Evolutionary conservation across 352 stramenopile genomes (phyloP), one percentile per base, ranked within the genome.

Genomic region (Phytophthora melonis): DNA sequence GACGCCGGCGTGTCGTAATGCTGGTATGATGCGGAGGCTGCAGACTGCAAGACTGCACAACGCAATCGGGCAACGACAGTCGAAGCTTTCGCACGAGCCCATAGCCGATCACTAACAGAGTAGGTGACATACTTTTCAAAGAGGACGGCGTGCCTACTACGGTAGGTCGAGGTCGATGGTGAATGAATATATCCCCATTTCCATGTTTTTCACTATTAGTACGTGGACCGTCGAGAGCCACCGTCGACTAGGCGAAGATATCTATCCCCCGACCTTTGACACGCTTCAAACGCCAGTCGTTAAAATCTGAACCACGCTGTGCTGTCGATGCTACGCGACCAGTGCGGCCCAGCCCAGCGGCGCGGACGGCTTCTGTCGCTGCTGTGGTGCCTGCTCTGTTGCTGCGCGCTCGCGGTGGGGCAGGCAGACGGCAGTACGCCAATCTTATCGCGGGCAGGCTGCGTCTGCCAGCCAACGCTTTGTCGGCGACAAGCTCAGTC

Each of bases 401-500:
- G n/a, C n/a, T 61, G 23, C 27, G 19, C 14, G 19, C 47, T 54
- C 10, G 47, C 19, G 19, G 14, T 27, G 25, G 41, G 5, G n/a
- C 59, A 58, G 36, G 14, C 53, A 25, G 27, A 36, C 14, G 49
- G n/a, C 59, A 45, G 58, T 19, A 47, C 68, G 19, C 63, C 57
- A 23, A 49, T 66, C 14, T 11, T 79, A 27, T 84, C 79, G 13
- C 61, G 61, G 7, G 63, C 72, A 13, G 74, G 77, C 9, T 86
- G 79, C 25, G 34, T 45, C 16, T 86, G 79, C 16, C 64, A 77
- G 25, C 66, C 73, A 8, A 68, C 63, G 3, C 13, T 68, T 14
- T 68, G 5, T 5, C 58, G 7, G 21, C 14, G 11, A 49, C 69
- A 19, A 63, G 53, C 19, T 19, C 54, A 11, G 68, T 23, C 18